A percentile compares a stretch with the other conserved stretches of the same genome.
These are phyloP conservation scores for Trichoderma oligosporum DNA, from an alignment of 2,329 filamentous ascomycete species.

Conservation along the genomic window DNA sequence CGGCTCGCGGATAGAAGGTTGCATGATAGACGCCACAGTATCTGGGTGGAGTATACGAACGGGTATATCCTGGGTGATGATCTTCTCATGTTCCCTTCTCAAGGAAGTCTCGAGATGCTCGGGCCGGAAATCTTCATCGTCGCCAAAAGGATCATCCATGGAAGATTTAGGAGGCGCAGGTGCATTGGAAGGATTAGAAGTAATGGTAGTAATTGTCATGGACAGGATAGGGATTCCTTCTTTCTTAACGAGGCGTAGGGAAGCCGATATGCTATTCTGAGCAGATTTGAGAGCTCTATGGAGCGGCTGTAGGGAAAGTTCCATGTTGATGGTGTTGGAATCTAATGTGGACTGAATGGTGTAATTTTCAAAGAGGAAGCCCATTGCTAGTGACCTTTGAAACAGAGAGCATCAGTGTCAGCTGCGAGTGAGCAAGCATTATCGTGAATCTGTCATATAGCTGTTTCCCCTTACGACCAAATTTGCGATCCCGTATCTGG, in stretches of 20 bases:
- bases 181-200: conserved; percentile 42
- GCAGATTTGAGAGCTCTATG: conserved; percentile 91
- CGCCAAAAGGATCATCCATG: conserved; percentile 39
- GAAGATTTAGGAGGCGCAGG: conserved; percentile 31
- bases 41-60: conserved; percentile 81
- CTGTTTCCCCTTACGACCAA: conserved; percentile 67
- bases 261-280: conserved; percentile 72
- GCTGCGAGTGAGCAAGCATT: neutral
- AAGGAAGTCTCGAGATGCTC: conserved; percentile 55
- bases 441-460: no score
- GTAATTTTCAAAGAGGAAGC: conserved; percentile 84
- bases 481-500: conserved; percentile 93
- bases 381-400: conserved; percentile 58
- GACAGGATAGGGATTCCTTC: conserved; percentile 81
- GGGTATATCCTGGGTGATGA: conserved; percentile 95
- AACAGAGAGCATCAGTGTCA: neutral
- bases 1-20: conserved; percentile 83
- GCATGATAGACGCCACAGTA: conserved; percentile 87
- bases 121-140: conserved; percentile 44
- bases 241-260: conserved; percentile 88
- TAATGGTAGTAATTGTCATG: conserved; percentile 81
- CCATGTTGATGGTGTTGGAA: conserved; percentile 90
- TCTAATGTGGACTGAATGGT: conserved; percentile 78
- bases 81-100: conserved; percentile 74
- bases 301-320: conserved; percentile 82